These are phyloP conservation scores for Jatropha multifida DNA, from an alignment of 441 rosid genomes.

Conservation along the genomic window DNA sequence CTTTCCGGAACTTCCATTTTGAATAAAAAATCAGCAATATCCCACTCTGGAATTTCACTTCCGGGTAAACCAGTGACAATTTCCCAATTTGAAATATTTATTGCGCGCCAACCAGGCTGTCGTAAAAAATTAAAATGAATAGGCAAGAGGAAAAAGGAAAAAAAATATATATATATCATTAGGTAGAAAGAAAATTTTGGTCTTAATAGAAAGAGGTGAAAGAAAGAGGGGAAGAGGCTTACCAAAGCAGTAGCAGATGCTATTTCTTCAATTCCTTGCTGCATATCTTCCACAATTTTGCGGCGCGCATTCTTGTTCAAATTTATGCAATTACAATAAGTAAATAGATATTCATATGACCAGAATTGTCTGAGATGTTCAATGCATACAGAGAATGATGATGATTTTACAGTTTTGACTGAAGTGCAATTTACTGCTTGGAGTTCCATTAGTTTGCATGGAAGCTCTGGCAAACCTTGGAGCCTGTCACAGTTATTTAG, in stretches of 20 bases:
- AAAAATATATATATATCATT: not conserved
- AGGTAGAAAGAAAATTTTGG: not conserved
- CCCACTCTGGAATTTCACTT: not conserved
- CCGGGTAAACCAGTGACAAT: too few species aligned
- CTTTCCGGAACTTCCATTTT: too few species aligned
- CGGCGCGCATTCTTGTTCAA: not conserved
- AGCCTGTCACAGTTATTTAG: not conserved
- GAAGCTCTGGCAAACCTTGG: not conserved
- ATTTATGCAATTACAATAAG: not conserved
- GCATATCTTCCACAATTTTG: not conserved
- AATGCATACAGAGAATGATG: not conserved
- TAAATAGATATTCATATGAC: not conserved
- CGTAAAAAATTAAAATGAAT: too few species aligned
- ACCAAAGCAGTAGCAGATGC: not conserved
- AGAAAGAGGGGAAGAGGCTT: not conserved
- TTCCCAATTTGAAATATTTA: not conserved
- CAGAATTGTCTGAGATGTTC: too few species aligned
- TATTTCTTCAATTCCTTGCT: not conserved
- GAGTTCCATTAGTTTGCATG: not conserved
- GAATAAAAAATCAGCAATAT: not conserved
- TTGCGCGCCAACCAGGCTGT: too few species aligned
- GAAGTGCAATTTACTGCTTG: not conserved
- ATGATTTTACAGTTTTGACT: not conserved
- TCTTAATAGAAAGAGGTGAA: not conserved
- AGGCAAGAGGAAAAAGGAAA: not conserved